These are phyloP conservation scores for Xylariales sp. DNA, from an alignment of 2,329 filamentous ascomycete genomes.

Conservation along the genomic window DNA sequence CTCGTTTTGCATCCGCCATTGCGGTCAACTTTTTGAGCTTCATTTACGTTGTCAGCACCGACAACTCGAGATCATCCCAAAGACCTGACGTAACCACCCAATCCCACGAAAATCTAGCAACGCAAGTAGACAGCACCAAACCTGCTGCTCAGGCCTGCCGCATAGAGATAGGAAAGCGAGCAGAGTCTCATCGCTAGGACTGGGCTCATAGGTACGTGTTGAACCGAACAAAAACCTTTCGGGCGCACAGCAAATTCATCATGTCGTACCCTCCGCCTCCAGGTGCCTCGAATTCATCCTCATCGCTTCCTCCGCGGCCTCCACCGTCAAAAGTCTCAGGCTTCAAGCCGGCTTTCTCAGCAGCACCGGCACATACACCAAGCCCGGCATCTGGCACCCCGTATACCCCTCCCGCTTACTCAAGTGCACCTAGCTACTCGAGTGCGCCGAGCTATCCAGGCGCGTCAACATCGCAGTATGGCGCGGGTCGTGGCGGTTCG, in stretches of 20 bases:
- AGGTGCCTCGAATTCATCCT: slow-evolving; percentile 58
- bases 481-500: slow-evolving; percentile 26
- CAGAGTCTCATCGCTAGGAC: slow-evolving; percentile 10
- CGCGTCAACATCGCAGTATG: slow-evolving; percentile 40
- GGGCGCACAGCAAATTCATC: slow-evolving; percentile 52
- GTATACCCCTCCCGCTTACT: slow-evolving; percentile 32
- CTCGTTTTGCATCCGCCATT: too few species aligned
- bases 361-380: slow-evolving; percentile 26
- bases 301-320: slow-evolving; percentile 69
- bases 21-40: too few species aligned
- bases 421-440: slow-evolving; percentile 26
- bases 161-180: slow-evolving; percentile 4
- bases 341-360: slow-evolving; percentile 50
- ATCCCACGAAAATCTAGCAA: too few species aligned
- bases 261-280: slow-evolving; percentile 87
- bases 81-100: too few species aligned
- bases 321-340: slow-evolving; percentile 50
- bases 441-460: slow-evolving; percentile 30
- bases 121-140: too few species aligned
- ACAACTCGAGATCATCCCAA: too few species aligned
- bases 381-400: slow-evolving; percentile 23
- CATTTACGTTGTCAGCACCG: too few species aligned
- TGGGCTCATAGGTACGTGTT: slow-evolving; percentile 49
- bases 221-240: slow-evolving; percentile 24
- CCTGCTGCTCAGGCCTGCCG: background rate